These are phyloP conservation scores for Pelargonium exstipulatum DNA, from an alignment of 441 rosid genomes.

Conservation along the genomic window DNA sequence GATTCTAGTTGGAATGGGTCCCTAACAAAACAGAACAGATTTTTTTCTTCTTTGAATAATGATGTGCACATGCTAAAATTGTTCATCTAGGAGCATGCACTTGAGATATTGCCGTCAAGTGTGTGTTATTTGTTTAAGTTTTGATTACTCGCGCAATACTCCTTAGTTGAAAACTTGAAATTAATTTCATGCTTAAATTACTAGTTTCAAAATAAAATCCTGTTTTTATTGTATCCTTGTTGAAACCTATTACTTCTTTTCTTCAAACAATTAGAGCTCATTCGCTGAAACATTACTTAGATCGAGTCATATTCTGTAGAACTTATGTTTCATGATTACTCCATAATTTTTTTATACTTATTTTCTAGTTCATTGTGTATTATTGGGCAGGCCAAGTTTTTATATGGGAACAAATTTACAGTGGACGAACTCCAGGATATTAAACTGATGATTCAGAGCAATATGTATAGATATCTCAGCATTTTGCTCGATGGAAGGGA, in stretches of 20 bases:
- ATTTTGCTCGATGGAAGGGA: slow-evolving; percentile 95
- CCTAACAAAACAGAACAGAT: too few relatives aligned
- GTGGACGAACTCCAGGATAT: slow-evolving; percentile 81
- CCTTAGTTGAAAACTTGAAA: background rate
- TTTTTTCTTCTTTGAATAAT: too few relatives aligned
- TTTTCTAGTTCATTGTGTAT: slow-evolving; percentile 19
- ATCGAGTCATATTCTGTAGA: background rate
- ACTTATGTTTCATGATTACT: background rate
- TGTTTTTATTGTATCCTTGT: background rate
- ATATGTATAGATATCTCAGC: slow-evolving; percentile 93
- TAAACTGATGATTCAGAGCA: slow-evolving; percentile 98
- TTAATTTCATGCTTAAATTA: background rate
- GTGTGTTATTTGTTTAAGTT: too few relatives aligned
- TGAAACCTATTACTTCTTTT: background rate
- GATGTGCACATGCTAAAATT: too few relatives aligned
- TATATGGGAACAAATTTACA: slow-evolving; percentile 86
- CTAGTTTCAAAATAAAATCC: background rate
- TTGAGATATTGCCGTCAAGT: too few relatives aligned
- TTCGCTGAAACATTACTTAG: background rate
- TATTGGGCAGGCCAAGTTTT: slow-evolving; percentile 75
- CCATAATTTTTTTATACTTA: background rate
- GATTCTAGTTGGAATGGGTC: too few relatives aligned
- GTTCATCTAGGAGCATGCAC: too few relatives aligned
- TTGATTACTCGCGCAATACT: too few relatives aligned
- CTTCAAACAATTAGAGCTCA: too few relatives aligned